Conservation (phyloP, 768 basidiomycete genomes). For the Multifurca ochricompacta region DNA sequence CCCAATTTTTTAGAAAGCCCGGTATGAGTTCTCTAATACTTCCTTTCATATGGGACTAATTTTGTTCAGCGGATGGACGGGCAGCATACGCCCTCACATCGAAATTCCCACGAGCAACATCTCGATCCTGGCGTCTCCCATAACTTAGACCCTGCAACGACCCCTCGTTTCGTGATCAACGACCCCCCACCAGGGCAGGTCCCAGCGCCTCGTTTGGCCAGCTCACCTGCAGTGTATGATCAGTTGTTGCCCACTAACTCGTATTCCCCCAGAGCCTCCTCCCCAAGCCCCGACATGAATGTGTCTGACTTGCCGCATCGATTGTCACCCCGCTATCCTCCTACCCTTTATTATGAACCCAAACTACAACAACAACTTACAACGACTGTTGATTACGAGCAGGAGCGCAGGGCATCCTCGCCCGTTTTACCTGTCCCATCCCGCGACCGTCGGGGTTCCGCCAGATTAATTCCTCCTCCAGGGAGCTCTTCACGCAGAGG, state of each 20-base stretch:
- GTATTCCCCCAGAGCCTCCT: not conserved
- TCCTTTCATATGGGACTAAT: not conserved
- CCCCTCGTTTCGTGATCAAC: not conserved
- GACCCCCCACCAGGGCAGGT: not conserved
- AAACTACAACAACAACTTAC: slow-evolving; percentile 3
- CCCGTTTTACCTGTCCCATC: slow-evolving; percentile 7
- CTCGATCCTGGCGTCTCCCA: not conserved
- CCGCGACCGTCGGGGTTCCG: not conserved
- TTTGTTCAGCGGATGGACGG: not conserved
- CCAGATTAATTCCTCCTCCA: not conserved
- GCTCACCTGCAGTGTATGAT: not conserved
- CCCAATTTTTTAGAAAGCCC: not conserved
- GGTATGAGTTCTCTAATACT: slow-evolving; percentile 1
- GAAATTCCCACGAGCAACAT: not conserved
- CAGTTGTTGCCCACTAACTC: not conserved
- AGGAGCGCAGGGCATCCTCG: not conserved
- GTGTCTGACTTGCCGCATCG: not conserved
- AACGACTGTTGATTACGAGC: not conserved
- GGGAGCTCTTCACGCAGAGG: not conserved
- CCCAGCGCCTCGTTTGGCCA: slow-evolving; percentile 2
- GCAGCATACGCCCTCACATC: not conserved
- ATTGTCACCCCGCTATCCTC: slow-evolving; percentile 6
- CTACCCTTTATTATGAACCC: slow-evolving; percentile 14
- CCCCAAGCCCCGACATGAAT: not conserved
- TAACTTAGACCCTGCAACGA: not conserved